These are phyloP conservation scores for Plantago elongata DNA, from an alignment of 257 asterid species.

Conservation along the genomic window DNA sequence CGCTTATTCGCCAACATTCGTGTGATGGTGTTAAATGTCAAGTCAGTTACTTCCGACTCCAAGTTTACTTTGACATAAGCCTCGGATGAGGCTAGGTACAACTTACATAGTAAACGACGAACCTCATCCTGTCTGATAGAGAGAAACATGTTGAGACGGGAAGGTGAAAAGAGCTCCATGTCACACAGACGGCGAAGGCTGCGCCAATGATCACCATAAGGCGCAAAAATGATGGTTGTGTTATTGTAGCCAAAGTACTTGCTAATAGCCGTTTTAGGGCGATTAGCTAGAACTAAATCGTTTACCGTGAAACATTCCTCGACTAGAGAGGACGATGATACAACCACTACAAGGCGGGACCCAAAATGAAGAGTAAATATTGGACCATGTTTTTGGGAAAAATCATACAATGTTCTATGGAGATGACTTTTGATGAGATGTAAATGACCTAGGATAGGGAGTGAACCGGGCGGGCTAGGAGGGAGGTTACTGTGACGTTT, in stretches of 20 bases:
- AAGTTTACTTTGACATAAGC: conserved; percentile 14
- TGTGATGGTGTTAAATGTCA: conserved; percentile 24
- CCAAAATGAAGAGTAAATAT: conserved; percentile 20
- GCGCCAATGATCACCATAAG: conserved; percentile 34
- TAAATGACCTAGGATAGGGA: conserved; percentile 10
- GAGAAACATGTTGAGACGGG: conserved; percentile 22
- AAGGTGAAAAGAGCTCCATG: conserved; percentile 30
- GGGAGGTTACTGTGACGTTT: background rate
- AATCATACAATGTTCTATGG: background rate
- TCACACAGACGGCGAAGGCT: conserved; percentile 29
- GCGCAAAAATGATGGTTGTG: conserved; percentile 15
- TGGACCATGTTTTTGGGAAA: conserved; percentile 6
- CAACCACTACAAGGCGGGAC: conserved; percentile 14
- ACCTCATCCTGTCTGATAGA: conserved; percentile 24
- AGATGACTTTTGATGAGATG: conserved; percentile 9
- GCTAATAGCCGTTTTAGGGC: conserved; percentile 8
- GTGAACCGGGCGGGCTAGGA: conserved; percentile 4
- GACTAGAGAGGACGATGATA: conserved; percentile 21
- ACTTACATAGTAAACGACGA: conserved; percentile 1
- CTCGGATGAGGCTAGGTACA: background rate
- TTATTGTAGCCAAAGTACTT: conserved; percentile 23
- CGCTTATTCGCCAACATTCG: conserved; percentile 32
- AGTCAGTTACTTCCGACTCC: conserved; percentile 17
- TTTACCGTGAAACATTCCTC: conserved; percentile 30
- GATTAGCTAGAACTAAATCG: conserved; percentile 18